Conservation (phyloP, 345 rosid genomes). For the Salix caprea region DNA sequence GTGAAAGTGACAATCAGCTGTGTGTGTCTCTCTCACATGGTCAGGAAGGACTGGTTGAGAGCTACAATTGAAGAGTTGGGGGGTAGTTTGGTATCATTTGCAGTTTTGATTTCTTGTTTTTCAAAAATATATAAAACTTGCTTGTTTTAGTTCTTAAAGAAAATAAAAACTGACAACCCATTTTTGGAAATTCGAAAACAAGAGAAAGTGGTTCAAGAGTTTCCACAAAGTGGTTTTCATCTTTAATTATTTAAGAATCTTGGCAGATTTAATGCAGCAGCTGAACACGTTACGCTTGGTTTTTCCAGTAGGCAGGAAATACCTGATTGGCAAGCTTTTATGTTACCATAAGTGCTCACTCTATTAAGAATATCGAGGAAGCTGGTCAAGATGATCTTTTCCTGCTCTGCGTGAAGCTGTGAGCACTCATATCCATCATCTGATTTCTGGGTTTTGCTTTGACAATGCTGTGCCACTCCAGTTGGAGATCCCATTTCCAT, state of each 20-base stretch:
- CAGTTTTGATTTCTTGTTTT: too few species aligned
- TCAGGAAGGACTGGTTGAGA: neutral
- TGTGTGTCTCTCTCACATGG: neutral
- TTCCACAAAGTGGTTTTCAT: neutral
- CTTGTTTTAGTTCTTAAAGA: neutral
- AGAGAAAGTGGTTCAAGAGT: neutral
- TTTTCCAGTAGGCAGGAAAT: neutral
- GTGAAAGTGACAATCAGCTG: neutral
- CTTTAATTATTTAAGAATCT: neutral
- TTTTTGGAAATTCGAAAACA: neutral
- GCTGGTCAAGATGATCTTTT: slow-evolving; percentile 43
- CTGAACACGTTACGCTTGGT: neutral
- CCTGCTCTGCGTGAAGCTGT: slow-evolving; percentile 46
- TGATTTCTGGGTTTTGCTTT: slow-evolving; percentile 9
- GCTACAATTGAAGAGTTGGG: neutral
- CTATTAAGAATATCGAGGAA: slow-evolving; percentile 52
- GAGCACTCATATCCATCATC: slow-evolving; percentile 23
- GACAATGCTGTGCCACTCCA: neutral
- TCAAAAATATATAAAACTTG: neutral
- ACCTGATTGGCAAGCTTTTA: slow-evolving; percentile 31
- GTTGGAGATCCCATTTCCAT: slow-evolving; percentile 15
- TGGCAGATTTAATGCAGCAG: neutral
- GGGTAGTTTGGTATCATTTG: too few species aligned
- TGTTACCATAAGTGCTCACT: slow-evolving; percentile 42
- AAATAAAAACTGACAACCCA: neutral